These are phyloP conservation scores for Eucalyptus cladocalyx DNA, from an alignment of 345 rosid species.

Conservation along the genomic window DNA sequence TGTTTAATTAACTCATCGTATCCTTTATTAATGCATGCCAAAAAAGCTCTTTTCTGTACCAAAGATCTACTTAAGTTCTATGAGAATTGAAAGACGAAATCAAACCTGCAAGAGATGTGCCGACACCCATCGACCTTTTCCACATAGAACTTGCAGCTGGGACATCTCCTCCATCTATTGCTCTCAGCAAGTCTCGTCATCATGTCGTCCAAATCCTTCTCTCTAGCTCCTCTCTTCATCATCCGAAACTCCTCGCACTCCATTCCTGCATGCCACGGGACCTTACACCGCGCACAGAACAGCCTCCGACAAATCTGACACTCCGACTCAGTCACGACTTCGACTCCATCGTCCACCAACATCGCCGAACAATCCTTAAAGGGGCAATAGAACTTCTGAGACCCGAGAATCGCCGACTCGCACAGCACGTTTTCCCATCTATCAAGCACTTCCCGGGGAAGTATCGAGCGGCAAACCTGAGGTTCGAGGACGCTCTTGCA, in stretches of 20 bases:
- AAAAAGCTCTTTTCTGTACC: neutral
- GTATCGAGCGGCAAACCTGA: neutral
- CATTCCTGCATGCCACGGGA: slow-evolving; percentile 17
- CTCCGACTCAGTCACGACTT: neutral
- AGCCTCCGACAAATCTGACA: slow-evolving; percentile 14
- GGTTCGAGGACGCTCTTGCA: slow-evolving; percentile 15
- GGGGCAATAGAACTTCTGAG: slow-evolving; percentile 20
- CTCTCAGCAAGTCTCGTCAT: slow-evolving; percentile 25
- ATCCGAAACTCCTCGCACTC: slow-evolving; percentile 18
- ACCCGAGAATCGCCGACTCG: neutral
- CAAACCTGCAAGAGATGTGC: slow-evolving; percentile 32
- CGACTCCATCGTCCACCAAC: slow-evolving; percentile 7
- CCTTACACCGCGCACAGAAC: slow-evolving; percentile 15
- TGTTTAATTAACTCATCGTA: neutral
- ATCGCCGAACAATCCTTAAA: slow-evolving; percentile 18
- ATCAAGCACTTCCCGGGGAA: slow-evolving; percentile 14
- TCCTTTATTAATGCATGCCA: neutral
- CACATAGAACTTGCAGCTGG: slow-evolving; percentile 20
- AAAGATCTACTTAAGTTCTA: neutral
- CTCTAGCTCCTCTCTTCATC: neutral
- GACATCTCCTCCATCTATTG: slow-evolving; percentile 34
- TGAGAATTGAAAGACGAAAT: neutral
- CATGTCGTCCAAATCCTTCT: slow-evolving; percentile 12
- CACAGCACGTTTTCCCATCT: slow-evolving; percentile 19
- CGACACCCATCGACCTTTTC: slow-evolving; percentile 22